Evolutionary conservation across 306 rosid species (phyloP), one percentile per base, ranked within the genome.

Genomic region (Mimosa pudica): DNA sequence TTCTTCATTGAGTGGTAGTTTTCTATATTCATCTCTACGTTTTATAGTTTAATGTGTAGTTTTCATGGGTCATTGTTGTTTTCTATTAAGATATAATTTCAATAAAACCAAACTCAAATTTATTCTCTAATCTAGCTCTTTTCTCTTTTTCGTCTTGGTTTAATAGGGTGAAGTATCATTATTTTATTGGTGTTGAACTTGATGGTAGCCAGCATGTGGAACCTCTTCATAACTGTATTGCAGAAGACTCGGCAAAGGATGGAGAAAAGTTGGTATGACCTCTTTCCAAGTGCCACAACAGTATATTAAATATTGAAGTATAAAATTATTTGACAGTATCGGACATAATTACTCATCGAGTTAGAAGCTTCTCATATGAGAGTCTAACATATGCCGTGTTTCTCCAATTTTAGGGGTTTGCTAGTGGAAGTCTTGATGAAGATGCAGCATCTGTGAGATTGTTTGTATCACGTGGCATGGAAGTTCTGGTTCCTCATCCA

Each of bases 171-270:
- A 93, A 87, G 99, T 95, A 8, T n/a, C 99, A 95, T 69, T 95
- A 95, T 74, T 95, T 95, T 74, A 93, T 93, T 83, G 99, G 99
- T 79, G 99, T 95, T 70, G 98, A 95, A 84, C 95, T 95, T 33
- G 99, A 95, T 80, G 99, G 99, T 9, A 95, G 99, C 85, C 98
- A 91, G 79, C 98, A 91, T 46, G 89, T 95, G 70, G 97, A 95
- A 85, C 98, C 99, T 61, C 94, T 91, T 78, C 80, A 74, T 62
- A 91, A 91, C 73, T 76, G 91, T 83, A 91, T 95, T 42, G 83
- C 92, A 13, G 92, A 90, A 76, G 85, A 77, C 32, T 76, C 90
- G 14, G 96, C 90, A 51, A 83, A 80, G 83, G 98, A 89, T 57
- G 89, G 99, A 41, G 98, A 86, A 89, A 88, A 86, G 76, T 57